Evolutionary conservation across 768 basidiomycete species (phyloP), one percentile per base, ranked within the genome.

Genomic region (Agaricus subrufescens): DNA sequence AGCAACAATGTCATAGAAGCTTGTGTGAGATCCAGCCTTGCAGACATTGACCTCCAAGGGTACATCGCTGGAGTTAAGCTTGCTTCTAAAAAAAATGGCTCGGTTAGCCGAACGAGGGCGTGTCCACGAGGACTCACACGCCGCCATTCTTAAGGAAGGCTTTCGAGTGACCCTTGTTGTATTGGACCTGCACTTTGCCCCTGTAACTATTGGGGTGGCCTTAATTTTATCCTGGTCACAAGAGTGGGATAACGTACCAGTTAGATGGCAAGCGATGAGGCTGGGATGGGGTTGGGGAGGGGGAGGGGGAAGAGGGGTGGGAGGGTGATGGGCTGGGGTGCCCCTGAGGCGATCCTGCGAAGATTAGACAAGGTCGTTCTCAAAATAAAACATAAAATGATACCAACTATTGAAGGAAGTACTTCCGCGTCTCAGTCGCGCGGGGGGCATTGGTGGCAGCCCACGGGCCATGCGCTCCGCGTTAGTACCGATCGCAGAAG

Each of bases 401-500:
- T 53, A 8, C 37, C 52, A 4, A 26, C 19, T 19, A 19, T 19
- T 19, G 19, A 19, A 19, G 19, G 19, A 19, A 19, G 19, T 19
- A 19, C 19, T 19, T 19, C 19, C 19, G 19, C 19, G 19, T 19
- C 19, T 19, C 19, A 55, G 42, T 19, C 46, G 54, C 5, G 12
- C 37, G 8, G 54, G 75, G 75, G 9, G 70, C 71, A 27, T 69
- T 2, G 75, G 73, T 31, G 75, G 72, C n/a, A 79, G 67, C 9
- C 77, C 77, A 47, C 75, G 71, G 34, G 77, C 76, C 56, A 80
- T 62, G 43, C 78, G 71, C 57, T 77, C 69, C 19, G 66, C 74
- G 58, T 78, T 79, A 10, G 76, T 75, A 59, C 70, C 71, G 14
- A 56, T 48, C 29, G 59, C 42, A 27, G 69, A 59, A n/a, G 58